Base-by-base conservation (phyloP, 306 rosid species). In the Datisca glomerata region DNA sequence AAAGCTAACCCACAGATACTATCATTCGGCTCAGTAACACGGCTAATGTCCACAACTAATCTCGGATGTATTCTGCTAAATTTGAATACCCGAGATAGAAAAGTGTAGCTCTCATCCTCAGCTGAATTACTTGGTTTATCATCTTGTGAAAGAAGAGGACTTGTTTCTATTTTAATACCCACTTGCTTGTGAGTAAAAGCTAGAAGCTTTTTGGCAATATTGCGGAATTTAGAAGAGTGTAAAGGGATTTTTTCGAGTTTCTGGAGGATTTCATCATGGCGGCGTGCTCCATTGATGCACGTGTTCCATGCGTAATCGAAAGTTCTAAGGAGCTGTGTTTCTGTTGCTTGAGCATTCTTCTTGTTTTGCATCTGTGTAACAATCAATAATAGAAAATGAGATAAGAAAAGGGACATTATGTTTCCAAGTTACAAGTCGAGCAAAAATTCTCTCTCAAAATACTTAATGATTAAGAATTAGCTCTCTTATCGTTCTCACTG, bases 271-370 rank as follows among this genome's bases (percentile, higher is more conserved):
- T 87, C 96, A 33, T 57, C 45, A 13, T 68, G 87, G 37, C 85
- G 75, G 1, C 78, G 45, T 19, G 43, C 51, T 24, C 93, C 93
- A 47, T 87, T 87, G 12, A 6, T 41, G 55, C 42, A 43, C 10
- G 75, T 36, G 70, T 79, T 87, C 96, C 96, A 87, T 11, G 93
- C 94, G 60, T 76, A 82, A 68, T 87, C 94, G 60, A 82, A 87
- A 59, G 71, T 72, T 18, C 27, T 51, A 16, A 87, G 96, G 40
- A 87, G 73, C 60, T 45, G 70, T 50, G 51, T 43, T 66, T 87
- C 93, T 40, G 76, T 87, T 56, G 43, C 54, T 48, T 29, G 37
- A 12, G 87, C 96, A 18, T 69, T 61, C 27, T 70, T 64, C 65
- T 82, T 79, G 63, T 29, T 76, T 49, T 69, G 61, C 94, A 75